Base-by-base conservation (phyloP, 768 basidiomycete genomes). In the Ephemerocybe angulata region DNA sequence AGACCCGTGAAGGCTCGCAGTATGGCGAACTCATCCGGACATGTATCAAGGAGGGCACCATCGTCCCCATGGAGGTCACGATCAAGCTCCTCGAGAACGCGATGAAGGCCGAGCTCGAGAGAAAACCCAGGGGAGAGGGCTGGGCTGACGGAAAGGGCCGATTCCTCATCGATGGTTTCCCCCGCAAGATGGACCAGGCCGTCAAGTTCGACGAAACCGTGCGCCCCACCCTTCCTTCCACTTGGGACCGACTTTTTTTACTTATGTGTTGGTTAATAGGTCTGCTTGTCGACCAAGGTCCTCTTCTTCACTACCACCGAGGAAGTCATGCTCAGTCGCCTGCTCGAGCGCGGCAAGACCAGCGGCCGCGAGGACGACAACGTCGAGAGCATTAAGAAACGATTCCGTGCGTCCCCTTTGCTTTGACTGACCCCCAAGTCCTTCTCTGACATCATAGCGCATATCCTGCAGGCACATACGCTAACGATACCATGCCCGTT, bases 121-220 rank as follows among this genome's bases (percentile, higher is more conserved):
- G 63, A 19, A 69, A 66, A 47, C 54, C 70, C 0, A 74, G 43
- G 35, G 49, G 76, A 11, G 72, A 77, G 6, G 85, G 82, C 21
- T 94, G 92, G 93, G 69, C 68, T 8, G 73, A 81, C 29, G 90
- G 87, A 24, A 75, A 72, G 50, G 92, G 91, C 30, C 85, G 93
- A 43, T 99, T 98, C 78, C 78, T 98, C 62, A 86, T 99, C 58
- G 96, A 99, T 59, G 97, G 96, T 1, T 98, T 98, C 73, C 97
- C 96, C 52, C 83, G 96, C 57, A 94, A 98, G 78, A 94, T 98
- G 93, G 97, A 99, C 68, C 97, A 99, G 72, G 96, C 95, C 0
- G 57, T 87, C 64, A 85, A 86, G 67, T 99, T 98, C 65, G 96
- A 98, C 64, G 77, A 89, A 61, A 78, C 85, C 44, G 96, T 93